Evolutionary conservation across 441 rosid species (phyloP).

Genomic region (Gossypium armourianum): DNA sequence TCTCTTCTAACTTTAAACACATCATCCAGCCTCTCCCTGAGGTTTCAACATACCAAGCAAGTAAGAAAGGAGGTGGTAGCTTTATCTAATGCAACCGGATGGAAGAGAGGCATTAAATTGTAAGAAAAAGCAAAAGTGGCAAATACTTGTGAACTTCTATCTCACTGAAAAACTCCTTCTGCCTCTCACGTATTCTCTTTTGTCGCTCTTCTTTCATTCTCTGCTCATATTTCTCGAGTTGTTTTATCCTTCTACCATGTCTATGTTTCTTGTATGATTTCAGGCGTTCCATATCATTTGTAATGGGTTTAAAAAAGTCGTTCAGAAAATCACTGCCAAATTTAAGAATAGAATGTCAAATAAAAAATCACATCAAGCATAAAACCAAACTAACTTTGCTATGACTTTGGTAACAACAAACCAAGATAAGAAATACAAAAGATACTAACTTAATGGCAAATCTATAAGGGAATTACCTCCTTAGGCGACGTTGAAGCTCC

Average conservation of each 20-base stretch:
- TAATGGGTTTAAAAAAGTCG: conserved; percentile 70
- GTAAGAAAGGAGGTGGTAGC: conserved; percentile 13
- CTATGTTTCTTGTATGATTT: conserved; percentile 72
- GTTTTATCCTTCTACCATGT: conserved; percentile 84
- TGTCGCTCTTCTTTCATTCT: conserved; percentile 93
- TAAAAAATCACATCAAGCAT: not conserved
- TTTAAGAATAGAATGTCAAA: conserved; percentile 17
- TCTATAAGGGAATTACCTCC: conserved; percentile 39
- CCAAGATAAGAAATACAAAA: conserved; percentile 9
- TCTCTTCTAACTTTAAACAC: conserved; percentile 67
- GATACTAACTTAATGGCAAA: conserved; percentile 4
- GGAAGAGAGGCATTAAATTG: conserved; percentile 1
- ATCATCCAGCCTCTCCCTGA: conserved; percentile 82
- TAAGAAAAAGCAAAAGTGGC: conserved; percentile 6
- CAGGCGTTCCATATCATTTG: conserved; percentile 60
- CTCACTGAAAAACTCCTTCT: conserved; percentile 88
- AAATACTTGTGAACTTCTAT: conserved; percentile 81
- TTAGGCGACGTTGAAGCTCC: conserved; percentile 66
- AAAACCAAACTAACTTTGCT: conserved; percentile 12
- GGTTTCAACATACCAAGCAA: conserved; percentile 23
- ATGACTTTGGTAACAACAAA: not conserved
- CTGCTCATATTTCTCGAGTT: conserved; percentile 72
- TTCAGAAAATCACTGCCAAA: conserved; percentile 58
- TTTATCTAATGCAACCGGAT: conserved; percentile 10
- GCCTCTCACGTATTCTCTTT: conserved; percentile 90